A percentile compares a stretch with the other conserved stretches of the same genome.
phyloP scores from a whole-genome alignment of 208 protist species.

The Leptomonas pyrrhocoris region DNA sequence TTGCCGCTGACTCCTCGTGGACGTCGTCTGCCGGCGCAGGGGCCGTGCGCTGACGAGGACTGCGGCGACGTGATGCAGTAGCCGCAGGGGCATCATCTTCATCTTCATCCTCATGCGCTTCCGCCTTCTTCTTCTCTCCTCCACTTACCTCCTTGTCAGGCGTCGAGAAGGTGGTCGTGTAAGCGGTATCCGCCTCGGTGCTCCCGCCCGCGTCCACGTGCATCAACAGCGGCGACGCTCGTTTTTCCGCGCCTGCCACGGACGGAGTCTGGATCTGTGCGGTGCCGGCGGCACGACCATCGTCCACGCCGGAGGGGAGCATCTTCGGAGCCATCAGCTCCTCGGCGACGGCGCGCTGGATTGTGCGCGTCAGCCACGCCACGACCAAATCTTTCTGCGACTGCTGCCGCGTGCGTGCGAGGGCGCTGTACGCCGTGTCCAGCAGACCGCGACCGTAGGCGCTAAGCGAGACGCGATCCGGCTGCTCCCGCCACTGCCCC shows the following conservation, averaged over 20 bases:
- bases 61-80: conserved; percentile 5
- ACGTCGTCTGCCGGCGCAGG: conserved; percentile 4
- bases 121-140: neutral
- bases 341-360: conserved; percentile 78
- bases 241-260: neutral
- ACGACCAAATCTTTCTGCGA: conserved; percentile 71
- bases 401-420: conserved; percentile 29
- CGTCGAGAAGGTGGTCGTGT: conserved; percentile 5
- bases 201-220: conserved; percentile 4
- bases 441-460: conserved; percentile 70
- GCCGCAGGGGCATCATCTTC: neutral
- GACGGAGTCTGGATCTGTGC: neutral
- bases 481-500: conserved; percentile 74
- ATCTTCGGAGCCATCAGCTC: conserved; percentile 53
- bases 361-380: conserved; percentile 78
- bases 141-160: conserved; percentile 5
- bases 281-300: neutral
- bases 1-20: conserved; percentile 22
- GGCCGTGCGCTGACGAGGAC: conserved; percentile 15
- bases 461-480: conserved; percentile 68
- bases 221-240: neutral
- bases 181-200: conserved; percentile 13
- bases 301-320: conserved; percentile 8
- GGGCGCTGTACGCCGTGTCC: conserved; percentile 51
- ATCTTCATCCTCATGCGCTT: conserved; percentile 24